Conservation (phyloP, 2,329 filamentous ascomycete genomes). For the Penicillium sp. region DNA sequence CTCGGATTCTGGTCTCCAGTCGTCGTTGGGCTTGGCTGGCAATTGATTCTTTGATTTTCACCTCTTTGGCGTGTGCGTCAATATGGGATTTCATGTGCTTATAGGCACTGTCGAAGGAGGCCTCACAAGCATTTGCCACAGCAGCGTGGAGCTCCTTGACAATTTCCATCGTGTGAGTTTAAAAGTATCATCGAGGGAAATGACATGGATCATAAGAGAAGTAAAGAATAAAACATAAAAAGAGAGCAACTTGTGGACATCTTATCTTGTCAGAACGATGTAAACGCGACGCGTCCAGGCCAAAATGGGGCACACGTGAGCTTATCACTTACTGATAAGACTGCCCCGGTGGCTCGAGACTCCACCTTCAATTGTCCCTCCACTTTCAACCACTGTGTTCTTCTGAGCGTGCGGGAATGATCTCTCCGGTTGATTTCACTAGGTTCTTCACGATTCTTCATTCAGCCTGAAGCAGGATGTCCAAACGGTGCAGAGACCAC, state of each 20-base stretch:
- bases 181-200: neutral
- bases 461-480: constrained; percentile 23
- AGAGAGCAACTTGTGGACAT: neutral
- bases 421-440: neutral
- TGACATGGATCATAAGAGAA: neutral
- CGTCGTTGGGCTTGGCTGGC: constrained; percentile 20
- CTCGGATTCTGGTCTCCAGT: constrained; percentile 13
- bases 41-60: constrained; percentile 18
- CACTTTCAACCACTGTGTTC: neutral
- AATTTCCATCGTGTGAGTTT: constrained; percentile 25
- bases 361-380: neutral
- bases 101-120: constrained; percentile 29
- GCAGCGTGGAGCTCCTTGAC: constrained; percentile 30
- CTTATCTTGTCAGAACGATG: neutral
- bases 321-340: constrained; percentile 5
- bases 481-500: constrained; percentile 29
- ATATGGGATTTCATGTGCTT: constrained; percentile 23
- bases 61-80: constrained; percentile 21
- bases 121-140: constrained; percentile 26
- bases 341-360: neutral
- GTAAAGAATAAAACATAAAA: too few relatives aligned
- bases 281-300: constrained; percentile 10
- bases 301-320: constrained; percentile 1
- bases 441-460: neutral
- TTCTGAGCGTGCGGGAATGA: neutral